Percentiles rank a stretch among this genome's conserved stretches.
Conservation (phyloP, 148 eudicot species). For the Heliosperma pusillum region DNA sequence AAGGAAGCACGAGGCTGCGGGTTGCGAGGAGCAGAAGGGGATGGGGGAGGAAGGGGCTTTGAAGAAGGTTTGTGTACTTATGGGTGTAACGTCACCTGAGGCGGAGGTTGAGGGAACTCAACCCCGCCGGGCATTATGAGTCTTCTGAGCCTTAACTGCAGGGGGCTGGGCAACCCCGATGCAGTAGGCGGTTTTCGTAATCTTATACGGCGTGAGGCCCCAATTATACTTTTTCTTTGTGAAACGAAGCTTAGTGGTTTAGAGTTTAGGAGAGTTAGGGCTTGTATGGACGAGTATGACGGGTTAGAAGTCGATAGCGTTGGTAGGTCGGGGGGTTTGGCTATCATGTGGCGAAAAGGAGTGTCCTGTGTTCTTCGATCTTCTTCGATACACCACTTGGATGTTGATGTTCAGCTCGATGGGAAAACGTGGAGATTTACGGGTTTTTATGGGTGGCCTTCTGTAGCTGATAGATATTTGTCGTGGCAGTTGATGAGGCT, state of each 20-base stretch:
- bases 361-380: neutral
- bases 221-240: neutral
- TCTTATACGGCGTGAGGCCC: neutral
- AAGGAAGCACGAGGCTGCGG: too few species aligned
- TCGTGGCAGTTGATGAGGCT: neutral
- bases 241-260: neutral
- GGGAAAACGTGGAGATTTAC: neutral
- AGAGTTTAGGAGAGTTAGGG: neutral
- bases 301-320: neutral
- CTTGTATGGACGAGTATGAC: neutral
- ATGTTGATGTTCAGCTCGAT: neutral
- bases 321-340: neutral
- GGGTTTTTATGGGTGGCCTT: neutral
- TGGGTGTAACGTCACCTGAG: neutral
- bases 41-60: too few species aligned
- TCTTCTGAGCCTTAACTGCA: neutral
- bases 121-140: neutral
- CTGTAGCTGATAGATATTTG: neutral
- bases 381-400: neutral
- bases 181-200: neutral
- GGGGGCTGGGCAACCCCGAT: too few species aligned
- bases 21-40: neutral
- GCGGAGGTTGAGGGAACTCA: too few species aligned
- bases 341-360: neutral
- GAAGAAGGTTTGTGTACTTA: neutral